These are phyloP conservation scores for Phytophthora idaei DNA, from an alignment of 352 stramenopile species.

Conservation along the genomic window DNA sequence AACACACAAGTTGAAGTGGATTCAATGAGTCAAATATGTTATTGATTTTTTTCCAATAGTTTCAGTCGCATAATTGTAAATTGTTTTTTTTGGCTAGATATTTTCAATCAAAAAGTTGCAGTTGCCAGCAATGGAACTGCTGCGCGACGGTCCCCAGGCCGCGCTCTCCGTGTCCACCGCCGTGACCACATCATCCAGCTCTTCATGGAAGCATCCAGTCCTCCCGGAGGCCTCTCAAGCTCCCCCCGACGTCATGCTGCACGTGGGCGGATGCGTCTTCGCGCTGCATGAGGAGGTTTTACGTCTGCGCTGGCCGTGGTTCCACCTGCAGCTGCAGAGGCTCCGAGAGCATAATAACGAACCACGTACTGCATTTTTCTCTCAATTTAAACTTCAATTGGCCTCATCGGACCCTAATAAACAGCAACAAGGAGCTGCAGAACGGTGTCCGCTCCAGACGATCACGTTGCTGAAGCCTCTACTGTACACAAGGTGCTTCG, in stretches of 20 bases:
- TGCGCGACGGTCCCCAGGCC: not conserved
- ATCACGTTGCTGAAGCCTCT: conserved; percentile 27
- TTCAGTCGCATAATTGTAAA: not conserved
- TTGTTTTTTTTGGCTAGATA: too few relatives aligned
- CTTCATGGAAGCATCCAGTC: conserved; percentile 11
- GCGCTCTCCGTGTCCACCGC: not conserved
- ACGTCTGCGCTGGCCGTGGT: conserved; percentile 34
- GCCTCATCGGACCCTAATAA: not conserved
- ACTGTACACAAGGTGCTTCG: conserved; percentile 21
- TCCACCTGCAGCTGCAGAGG: conserved; percentile 34
- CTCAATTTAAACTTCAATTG: conserved; percentile 21
- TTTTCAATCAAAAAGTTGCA: conserved; percentile 10
- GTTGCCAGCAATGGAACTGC: conserved; percentile 13
- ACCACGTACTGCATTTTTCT: not conserved
- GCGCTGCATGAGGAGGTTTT: conserved; percentile 40
- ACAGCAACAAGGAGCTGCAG: not conserved
- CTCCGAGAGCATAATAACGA: conserved; percentile 20
- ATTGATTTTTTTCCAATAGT: not conserved
- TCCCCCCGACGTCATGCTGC: conserved; percentile 47
- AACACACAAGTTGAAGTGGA: too few relatives aligned
- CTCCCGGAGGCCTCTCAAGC: conserved; percentile 10
- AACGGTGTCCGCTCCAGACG: conserved; percentile 23
- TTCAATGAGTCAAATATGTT: too few relatives aligned
- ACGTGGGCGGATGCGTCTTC: conserved; percentile 59
- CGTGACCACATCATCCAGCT: not conserved